These are phyloP conservation scores for Gastrodia elata DNA, from an alignment of 106 monocot species.

Conservation along the genomic window DNA sequence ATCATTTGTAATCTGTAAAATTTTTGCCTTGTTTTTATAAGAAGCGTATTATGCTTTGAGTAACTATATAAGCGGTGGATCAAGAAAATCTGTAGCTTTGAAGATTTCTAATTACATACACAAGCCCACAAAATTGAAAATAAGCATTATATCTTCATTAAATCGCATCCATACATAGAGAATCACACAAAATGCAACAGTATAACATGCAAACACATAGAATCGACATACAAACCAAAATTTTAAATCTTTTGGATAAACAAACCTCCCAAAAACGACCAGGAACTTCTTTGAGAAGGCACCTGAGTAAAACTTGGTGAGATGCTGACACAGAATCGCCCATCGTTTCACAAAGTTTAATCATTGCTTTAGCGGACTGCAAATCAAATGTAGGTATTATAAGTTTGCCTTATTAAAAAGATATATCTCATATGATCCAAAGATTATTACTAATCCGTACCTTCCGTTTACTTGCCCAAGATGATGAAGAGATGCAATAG, in stretches of 20 bases:
- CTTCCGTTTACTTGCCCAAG: constrained; percentile 96
- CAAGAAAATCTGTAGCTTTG: too few species aligned
- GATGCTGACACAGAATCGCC: constrained; percentile 57
- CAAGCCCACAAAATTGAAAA: background rate
- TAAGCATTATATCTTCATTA: background rate
- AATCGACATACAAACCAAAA: background rate
- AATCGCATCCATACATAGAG: background rate
- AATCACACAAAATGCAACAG: background rate
- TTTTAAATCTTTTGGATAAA: background rate
- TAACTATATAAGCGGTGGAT: too few species aligned
- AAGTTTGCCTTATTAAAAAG: constrained; percentile 9
- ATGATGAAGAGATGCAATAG: constrained; percentile 65
- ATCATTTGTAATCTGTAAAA: too few species aligned
- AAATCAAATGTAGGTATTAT: background rate
- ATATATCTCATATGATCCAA: background rate
- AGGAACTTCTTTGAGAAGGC: constrained; percentile 75
- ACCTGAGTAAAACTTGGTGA: constrained; percentile 54
- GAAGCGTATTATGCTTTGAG: too few species aligned
- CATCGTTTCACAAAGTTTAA: constrained; percentile 64
- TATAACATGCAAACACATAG: background rate
- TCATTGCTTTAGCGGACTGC: constrained; percentile 88
- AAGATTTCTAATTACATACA: background rate
- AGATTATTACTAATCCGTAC: constrained; percentile 33
- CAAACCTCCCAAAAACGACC: constrained; percentile 95
- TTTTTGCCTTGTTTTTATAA: too few species aligned